Base-by-base conservation (phyloP, 768 basidiomycete genomes). In the Lactarius quietus region DNA sequence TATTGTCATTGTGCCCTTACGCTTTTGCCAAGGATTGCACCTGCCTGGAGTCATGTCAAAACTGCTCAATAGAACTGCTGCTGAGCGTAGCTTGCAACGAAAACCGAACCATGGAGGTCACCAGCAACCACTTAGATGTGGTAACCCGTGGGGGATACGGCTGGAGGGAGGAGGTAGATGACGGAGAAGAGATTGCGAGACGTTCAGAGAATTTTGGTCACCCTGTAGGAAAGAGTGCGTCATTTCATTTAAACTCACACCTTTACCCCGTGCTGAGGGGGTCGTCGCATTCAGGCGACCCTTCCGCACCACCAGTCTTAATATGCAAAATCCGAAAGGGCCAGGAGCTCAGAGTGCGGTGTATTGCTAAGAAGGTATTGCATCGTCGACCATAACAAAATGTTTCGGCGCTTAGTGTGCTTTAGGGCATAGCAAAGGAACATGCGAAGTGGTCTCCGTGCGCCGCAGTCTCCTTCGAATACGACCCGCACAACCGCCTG, bases 361-460 rank as follows among this genome's bases (percentile, higher is more conserved):
- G 96, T 74, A 85, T 89, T 54, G 97, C 95, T 6, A 94, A 95
- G 77, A 98, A 97, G 86, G 95, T 92, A 60, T 79, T 68, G 41
- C 9, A 26, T 48, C 20, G 31, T 29, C 12, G 17, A n/a, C 23
- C 38, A 7, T 28, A 8, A 36, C 35, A 33, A 59, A 35, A 18
- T 39, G 54, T 41, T 63, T 64, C 54, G 60, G 38, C 26, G 28
- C 36, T 58, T 29, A 41, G 17, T 26, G 26, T 52, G 39, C 10
- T 18, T 29, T 72, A 98, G 96, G 96, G 96, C 48, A 89, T 97
- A 65, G 94, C 96, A 4, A 98, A 98, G 80, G 94, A 97, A 74
- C 97, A 99, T 73, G 95, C 97, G 15, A 99, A 99, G 78, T 99
- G 96, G 93, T 96, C 94, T 0, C 96, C 97, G 15, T 92, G 95